These are phyloP conservation scores for Pythium oligandrum DNA, from an alignment of 352 stramenopile genomes.

Conservation along the genomic window DNA sequence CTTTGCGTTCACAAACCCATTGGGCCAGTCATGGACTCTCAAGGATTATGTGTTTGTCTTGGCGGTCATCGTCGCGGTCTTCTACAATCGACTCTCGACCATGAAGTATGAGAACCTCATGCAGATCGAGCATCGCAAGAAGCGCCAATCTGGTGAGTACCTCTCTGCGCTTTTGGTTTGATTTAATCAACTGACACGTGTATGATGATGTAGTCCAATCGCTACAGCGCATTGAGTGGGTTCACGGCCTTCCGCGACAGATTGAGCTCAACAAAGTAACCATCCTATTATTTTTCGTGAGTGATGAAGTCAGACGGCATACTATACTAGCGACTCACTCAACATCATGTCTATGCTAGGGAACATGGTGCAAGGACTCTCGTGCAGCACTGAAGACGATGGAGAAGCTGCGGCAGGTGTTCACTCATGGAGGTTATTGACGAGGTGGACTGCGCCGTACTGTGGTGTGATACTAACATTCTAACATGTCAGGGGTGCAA, in stretches of 20 bases:
- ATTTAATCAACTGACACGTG: background rate
- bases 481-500: constrained; percentile 29
- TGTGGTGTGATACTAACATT: constrained; percentile 1
- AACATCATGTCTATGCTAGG: constrained; percentile 23
- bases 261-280: constrained; percentile 60
- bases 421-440: constrained; percentile 30
- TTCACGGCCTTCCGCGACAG: constrained; percentile 42
- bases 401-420: constrained; percentile 27
- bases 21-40: constrained; percentile 32
- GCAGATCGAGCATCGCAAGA: constrained; percentile 25
- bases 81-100: constrained; percentile 47
- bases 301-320: constrained; percentile 2
- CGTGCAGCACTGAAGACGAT: constrained; percentile 45
- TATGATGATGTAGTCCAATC: background rate
- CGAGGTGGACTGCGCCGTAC: background rate
- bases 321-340: too few relatives aligned
- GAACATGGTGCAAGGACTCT: constrained; percentile 58
- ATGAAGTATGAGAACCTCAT: constrained; percentile 49
- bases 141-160: constrained; percentile 11
- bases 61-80: constrained; percentile 42
- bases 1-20: constrained; percentile 28
- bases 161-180: constrained; percentile 2
- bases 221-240: constrained; percentile 49
- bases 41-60: constrained; percentile 67
- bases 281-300: constrained; percentile 76